These are phyloP conservation scores for Dendrobium catenatum DNA, from an alignment of 106 monocot genomes.

Conservation along the genomic window DNA sequence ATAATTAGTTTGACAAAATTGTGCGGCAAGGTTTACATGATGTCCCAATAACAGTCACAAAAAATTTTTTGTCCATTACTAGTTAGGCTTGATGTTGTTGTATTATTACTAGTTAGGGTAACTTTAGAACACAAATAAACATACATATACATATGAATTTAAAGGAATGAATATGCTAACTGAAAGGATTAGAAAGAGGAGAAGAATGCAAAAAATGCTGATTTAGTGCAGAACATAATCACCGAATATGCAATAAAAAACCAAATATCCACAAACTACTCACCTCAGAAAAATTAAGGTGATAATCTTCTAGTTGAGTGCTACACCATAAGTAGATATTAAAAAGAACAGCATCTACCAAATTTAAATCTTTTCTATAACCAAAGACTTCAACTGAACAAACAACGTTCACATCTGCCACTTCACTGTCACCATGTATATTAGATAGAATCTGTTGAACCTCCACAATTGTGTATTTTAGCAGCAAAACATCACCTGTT, in stretches of 20 bases:
- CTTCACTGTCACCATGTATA: slow-evolving; percentile 24
- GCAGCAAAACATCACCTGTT: slow-evolving; percentile 49
- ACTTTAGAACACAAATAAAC: not conserved
- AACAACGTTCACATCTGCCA: slow-evolving; percentile 33
- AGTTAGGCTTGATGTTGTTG: not conserved
- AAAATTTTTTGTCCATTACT: not conserved
- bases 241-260: slow-evolving; percentile 1
- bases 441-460: slow-evolving; percentile 24
- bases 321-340: slow-evolving; percentile 52
- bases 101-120: not conserved
- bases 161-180: not conserved
- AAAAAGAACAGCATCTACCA: slow-evolving; percentile 46
- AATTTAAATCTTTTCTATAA: slow-evolving; percentile 26
- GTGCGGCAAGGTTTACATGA: not conserved
- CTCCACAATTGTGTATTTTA: slow-evolving; percentile 29
- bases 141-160: not conserved
- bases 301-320: slow-evolving; percentile 60
- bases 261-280: not conserved
- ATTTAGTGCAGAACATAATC: not conserved
- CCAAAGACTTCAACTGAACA: slow-evolving; percentile 41
- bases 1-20: not conserved
- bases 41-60: not conserved
- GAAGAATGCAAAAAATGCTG: not conserved
- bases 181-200: not conserved
- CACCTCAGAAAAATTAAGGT: slow-evolving; percentile 62